Evolutionary conservation across 306 rosid genomes (phyloP).

Genomic region (Cyamopsis tetragonoloba): DNA sequence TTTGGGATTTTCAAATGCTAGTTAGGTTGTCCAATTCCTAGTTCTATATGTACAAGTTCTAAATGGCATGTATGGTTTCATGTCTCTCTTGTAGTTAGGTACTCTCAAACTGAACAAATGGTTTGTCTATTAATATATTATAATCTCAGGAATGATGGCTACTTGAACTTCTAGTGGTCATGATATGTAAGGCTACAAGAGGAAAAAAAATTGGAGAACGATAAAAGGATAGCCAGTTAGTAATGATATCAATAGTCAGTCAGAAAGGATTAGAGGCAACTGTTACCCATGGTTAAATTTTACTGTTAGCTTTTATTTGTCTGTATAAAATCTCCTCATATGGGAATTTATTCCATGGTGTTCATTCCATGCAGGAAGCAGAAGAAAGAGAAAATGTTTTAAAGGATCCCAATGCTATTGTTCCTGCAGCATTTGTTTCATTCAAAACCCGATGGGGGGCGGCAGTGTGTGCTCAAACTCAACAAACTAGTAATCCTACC

Average conservation of each 20-base stretch:
- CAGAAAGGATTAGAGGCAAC: not conserved
- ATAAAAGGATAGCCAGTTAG: not conserved
- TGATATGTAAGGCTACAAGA: not conserved
- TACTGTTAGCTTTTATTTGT: not conserved
- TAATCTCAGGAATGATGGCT: not conserved
- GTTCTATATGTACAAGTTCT: not conserved
- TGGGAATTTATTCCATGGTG: conserved; percentile 10
- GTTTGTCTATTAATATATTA: not conserved
- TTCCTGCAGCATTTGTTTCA: conserved; percentile 95
- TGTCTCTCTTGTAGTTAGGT: not conserved
- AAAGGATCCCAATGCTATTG: conserved; percentile 52
- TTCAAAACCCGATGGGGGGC: conserved; percentile 87
- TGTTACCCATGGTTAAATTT: not conserved
- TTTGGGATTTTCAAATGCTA: not conserved
- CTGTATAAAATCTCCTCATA: not conserved
- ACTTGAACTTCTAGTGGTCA: conserved; percentile 2
- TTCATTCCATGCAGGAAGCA: conserved; percentile 61
- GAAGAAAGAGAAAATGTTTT: conserved; percentile 62
- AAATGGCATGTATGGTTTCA: not conserved
- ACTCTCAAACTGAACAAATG: not conserved
- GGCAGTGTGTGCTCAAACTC: conserved; percentile 96
- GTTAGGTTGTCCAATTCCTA: not conserved
- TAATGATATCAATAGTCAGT: not conserved
- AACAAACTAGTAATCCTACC: conserved; percentile 74
- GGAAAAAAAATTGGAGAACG: not conserved